These are phyloP conservation scores for Pichia pseudocactophila DNA, from an alignment of 805 yeast species.

Conservation along the genomic window DNA sequence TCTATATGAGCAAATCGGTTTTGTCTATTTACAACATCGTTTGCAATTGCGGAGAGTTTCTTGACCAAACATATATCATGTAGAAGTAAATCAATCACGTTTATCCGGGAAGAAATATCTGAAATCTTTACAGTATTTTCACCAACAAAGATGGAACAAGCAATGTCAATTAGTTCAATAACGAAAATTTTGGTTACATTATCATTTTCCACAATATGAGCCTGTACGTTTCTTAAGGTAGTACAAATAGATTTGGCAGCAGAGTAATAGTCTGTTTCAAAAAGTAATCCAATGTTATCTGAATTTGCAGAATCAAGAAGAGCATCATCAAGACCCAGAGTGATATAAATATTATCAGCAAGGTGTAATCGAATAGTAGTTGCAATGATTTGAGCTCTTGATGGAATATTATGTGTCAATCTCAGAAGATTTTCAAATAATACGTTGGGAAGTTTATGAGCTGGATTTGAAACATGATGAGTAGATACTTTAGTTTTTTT, in stretches of 20 bases:
- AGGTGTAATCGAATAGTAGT: conserved; percentile 12
- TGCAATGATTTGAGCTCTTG: conserved; percentile 20
- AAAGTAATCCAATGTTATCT: conserved; percentile 20
- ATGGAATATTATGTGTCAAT: conserved; percentile 17
- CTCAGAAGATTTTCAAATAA: conserved; percentile 5
- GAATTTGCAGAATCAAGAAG: conserved; percentile 21
- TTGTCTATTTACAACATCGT: conserved; percentile 1
- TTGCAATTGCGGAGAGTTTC: conserved; percentile 10
- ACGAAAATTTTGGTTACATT: conserved; percentile 10
- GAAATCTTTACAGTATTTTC: conserved; percentile 8
- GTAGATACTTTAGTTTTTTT: neutral
- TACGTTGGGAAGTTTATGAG: neutral
- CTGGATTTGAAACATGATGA: neutral
- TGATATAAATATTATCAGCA: conserved; percentile 8
- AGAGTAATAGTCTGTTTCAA: conserved; percentile 8
- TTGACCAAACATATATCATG: conserved; percentile 9
- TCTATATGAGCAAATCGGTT: neutral
- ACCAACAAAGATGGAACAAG: conserved; percentile 9
- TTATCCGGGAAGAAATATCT: conserved; percentile 1
- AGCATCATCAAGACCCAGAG: conserved; percentile 19
- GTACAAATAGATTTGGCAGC: conserved; percentile 15
- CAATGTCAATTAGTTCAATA: conserved; percentile 14
- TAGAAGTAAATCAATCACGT: conserved; percentile 10
- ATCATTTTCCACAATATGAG: conserved; percentile 11
- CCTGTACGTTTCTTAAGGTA: conserved; percentile 17